Percentiles rank a stretch among this genome's conserved stretches.
Conservation (phyloP, 75 land plant species). For the Picea glauca region DNA sequence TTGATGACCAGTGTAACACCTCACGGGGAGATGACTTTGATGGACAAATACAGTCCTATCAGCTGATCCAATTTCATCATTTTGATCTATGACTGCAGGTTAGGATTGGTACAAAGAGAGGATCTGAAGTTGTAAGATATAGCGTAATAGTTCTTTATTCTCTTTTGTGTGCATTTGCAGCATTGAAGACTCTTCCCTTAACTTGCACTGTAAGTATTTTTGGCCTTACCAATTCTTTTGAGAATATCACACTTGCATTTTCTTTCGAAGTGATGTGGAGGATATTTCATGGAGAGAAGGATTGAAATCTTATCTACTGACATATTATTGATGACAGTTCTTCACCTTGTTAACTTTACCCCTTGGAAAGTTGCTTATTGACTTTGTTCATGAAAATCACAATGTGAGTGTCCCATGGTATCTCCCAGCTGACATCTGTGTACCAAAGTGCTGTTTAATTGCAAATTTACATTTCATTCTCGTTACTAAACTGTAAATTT, state of each 20-base stretch:
- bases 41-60: background rate
- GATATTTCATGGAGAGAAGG: background rate
- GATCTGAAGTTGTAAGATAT: constrained; percentile 57
- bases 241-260: background rate
- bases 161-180: constrained; percentile 29
- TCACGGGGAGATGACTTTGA: background rate
- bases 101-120: constrained; percentile 69
- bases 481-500: background rate
- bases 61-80: background rate
- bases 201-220: constrained; percentile 56
- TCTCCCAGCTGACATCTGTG: too few species aligned
- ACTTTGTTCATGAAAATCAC: constrained; percentile 60
- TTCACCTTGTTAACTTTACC: constrained; percentile 56
- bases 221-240: background rate
- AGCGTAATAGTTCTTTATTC: constrained; percentile 48
- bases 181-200: constrained; percentile 53
- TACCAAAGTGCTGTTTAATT: background rate
- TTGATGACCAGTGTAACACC: background rate
- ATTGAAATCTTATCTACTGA: background rate
- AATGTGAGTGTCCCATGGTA: constrained; percentile 25
- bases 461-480: background rate
- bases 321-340: constrained; percentile 24
- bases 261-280: background rate
- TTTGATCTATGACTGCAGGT: constrained; percentile 38
- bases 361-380: constrained; percentile 48